These are phyloP conservation scores for Mycena epipterygia DNA, from an alignment of 768 basidiomycete species.

Conservation along the genomic window DNA sequence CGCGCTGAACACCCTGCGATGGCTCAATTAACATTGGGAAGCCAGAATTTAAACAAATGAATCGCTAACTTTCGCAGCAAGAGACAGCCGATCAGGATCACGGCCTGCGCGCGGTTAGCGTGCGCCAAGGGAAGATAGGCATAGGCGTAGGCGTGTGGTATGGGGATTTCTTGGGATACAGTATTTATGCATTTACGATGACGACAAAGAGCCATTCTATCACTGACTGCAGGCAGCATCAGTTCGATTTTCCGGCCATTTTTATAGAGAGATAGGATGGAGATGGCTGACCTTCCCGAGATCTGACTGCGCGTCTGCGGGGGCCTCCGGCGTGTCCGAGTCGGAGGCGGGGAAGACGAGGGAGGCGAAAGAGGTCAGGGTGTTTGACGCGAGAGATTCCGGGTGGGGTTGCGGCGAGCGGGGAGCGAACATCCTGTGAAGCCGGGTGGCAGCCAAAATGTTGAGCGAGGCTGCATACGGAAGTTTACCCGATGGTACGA, in stretches of 20 bases:
- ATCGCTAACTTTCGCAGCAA: background rate
- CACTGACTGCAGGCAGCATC: background rate
- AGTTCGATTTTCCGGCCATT: no score
- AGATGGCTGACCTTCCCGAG: background rate
- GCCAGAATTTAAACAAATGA: no score
- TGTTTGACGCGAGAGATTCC: no score
- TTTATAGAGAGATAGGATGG: no score
- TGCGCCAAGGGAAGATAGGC: no score
- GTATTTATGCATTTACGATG: background rate
- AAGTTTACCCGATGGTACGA: background rate
- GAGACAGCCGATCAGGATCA: background rate
- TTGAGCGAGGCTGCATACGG: background rate
- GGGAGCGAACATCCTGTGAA: background rate
- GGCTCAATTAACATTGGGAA: no score
- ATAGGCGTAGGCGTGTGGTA: no score
- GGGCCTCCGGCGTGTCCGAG: background rate
- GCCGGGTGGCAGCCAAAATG: background rate
- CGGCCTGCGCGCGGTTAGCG: background rate
- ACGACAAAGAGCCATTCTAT: slow-evolving; percentile 22
- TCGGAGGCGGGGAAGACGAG: background rate
- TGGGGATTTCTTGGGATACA: background rate
- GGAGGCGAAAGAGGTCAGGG: background rate
- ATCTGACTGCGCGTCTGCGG: background rate
- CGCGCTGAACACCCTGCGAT: no score
- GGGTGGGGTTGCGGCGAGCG: no score